Evolutionary conservation across 2,329 filamentous ascomycete species (phyloP).

Genomic region (Alternaria sp.): DNA sequence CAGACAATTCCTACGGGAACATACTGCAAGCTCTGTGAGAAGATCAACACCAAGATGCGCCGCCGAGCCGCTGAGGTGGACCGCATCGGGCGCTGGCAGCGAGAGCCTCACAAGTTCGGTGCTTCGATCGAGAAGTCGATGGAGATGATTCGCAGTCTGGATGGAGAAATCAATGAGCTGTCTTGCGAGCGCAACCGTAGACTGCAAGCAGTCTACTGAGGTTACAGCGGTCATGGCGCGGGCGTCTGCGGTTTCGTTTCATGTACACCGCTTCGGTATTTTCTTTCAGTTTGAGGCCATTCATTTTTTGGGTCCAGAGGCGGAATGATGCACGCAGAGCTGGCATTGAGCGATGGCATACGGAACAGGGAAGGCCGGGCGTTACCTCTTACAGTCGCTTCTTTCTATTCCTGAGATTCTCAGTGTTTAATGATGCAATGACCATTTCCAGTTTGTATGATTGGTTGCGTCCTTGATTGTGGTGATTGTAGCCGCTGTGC

Average conservation of each 20-base stretch:
- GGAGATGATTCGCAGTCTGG: constrained; percentile 74
- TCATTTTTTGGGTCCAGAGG: constrained; percentile 39
- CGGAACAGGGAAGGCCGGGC: constrained; percentile 39
- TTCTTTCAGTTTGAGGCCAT: constrained; percentile 38
- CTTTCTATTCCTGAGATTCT: constrained; percentile 37
- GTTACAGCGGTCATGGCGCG: constrained; percentile 23
- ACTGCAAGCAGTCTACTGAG: constrained; percentile 44
- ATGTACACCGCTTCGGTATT: constrained; percentile 41
- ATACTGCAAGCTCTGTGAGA: constrained; percentile 84
- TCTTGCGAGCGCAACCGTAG: constrained; percentile 58
- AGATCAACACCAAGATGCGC: constrained; percentile 84
- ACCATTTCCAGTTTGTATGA: constrained; percentile 34
- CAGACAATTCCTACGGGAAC: constrained; percentile 68
- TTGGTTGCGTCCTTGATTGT: constrained; percentile 38
- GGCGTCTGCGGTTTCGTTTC: constrained; percentile 45
- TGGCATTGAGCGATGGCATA: constrained; percentile 36
- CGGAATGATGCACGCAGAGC: constrained; percentile 38
- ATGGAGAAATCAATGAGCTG: constrained; percentile 72
- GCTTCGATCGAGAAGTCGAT: constrained; percentile 70
- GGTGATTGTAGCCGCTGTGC: constrained; percentile 48
- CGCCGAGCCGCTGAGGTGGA: constrained; percentile 75
- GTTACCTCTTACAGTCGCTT: constrained; percentile 48
- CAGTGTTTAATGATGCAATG: constrained; percentile 42
- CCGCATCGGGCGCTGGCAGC: constrained; percentile 78
- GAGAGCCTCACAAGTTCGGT: constrained; percentile 67